Base-by-base conservation (phyloP, 2,329 filamentous ascomycete species). In the Fusarium circinatum region DNA sequence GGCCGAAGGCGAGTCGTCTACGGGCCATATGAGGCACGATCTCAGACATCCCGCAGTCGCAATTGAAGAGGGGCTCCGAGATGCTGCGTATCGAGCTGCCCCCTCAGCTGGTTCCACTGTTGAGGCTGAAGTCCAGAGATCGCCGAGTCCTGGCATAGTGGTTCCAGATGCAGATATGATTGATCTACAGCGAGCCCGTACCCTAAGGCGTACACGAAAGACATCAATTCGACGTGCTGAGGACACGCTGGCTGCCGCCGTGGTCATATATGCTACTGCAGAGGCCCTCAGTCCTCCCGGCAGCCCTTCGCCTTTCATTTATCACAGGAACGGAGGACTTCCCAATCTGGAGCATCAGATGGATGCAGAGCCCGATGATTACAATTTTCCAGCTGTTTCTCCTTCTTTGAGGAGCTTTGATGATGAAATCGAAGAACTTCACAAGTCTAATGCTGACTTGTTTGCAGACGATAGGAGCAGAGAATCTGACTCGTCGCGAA, bases 391-490 rank as follows among this genome's bases (percentile, higher is more conserved):
- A 77, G 78, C 79, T 79, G 79, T 78, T 78, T 76, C 76, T 65
- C 68, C 75, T 71, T 78, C 75, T 76, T 79, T 71, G 76, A 79
- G 73, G 78, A 79, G 77, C 77, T 80, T 79, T 79, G 81, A 78
- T 66, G 80, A 83, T 74, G 78, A 80, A 75, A 80, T 84, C 71
- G 78, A 81, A 74, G 83, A 82, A 77, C 80, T 85, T 82, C 79
- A 81, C 78, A 80, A 82, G 80, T 83, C 84, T 81, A 84, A 86
- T 86, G 84, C 88, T 89, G 85, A 89, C 87, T 83, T 86, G 79
- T 86, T 84, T 81, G 83, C 84, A 89, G 87, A 88, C 82, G 86
- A 87, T 75, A 86, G 81, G 78, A 80, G 78, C 77, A 84, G 80
- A 79, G 82, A 83, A 69, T 77, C 76, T 61, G 78, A 77, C 70